Evolutionary conservation across 179 eudicot genomes (phyloP), one percentile per base, ranked within the genome.

Genomic region (Spinacia oleracea): DNA sequence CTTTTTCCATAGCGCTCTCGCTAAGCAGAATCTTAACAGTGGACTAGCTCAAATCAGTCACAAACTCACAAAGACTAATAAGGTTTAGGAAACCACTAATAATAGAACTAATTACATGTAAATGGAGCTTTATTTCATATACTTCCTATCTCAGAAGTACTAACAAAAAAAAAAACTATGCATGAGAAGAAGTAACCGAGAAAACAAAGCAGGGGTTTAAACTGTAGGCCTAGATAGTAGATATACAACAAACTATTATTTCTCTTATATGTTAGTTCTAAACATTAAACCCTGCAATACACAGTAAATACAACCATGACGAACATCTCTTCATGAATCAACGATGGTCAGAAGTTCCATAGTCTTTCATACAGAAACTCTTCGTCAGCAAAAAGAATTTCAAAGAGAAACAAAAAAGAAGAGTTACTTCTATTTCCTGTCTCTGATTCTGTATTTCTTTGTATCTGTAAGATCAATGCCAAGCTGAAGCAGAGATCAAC

Each of bases 401-500:
- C 9, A 20, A 4, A 23, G 27, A 25, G 29, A 2, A 42, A 43
- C 65, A 66, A 38, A n/a, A 31, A 48, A 72, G 29, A 60, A 20
- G 27, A 60, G 31, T 51, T 23, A 34, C 31, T 21, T 64, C 31
- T 11, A 40, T 12, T 48, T 48, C 59, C 46, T 21, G 45, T 56
- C 29, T 67, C 53, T 25, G 11, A 31, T 10, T 10, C 20, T 69
- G 66, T 45, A 29, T 23, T 35, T n/a, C 12, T 65, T 72, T 60
- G 35, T 21, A 45, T 43, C 21, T 43, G 59, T 25, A 34, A 42
- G n/a, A 46, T 88, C 85, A 95, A 72, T 89, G 85, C 98, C 98
- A 95, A 63, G 98, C 98, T 27, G 98, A 95, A 76, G 94, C 97
- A 0, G 98, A 91, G 23, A 94, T 74, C 74, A 93, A 78, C 84